Conservation (phyloP, 768 basidiomycete species). For the Rhodosporidiobolus odoratus region DNA sequence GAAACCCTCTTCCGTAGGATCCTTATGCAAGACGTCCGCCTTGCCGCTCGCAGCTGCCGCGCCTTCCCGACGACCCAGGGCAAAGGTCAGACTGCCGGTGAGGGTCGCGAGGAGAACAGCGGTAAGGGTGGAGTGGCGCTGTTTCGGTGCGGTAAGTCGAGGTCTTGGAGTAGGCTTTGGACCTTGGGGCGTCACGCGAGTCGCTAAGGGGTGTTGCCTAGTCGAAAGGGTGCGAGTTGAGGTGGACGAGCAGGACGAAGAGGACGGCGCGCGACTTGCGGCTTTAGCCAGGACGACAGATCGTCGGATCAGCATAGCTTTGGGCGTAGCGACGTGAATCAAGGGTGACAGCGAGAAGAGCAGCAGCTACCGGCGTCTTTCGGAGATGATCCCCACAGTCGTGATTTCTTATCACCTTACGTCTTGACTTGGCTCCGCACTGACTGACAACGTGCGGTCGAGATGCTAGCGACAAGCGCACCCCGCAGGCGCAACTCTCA, state of each 20-base stretch:
- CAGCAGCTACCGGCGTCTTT: too few relatives aligned
- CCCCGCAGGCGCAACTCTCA: too few relatives aligned
- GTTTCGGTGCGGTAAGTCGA: background rate
- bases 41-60: background rate
- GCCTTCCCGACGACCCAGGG: constrained; percentile 6
- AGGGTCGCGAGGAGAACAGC: constrained; percentile 33
- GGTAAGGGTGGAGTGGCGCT: constrained; percentile 5
- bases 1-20: constrained; percentile 36
- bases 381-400: too few relatives aligned
- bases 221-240: background rate
- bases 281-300: too few relatives aligned
- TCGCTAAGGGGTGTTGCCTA: constrained; percentile 32
- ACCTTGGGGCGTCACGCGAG: constrained; percentile 12
- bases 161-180: constrained; percentile 4
- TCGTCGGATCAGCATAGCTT: too few relatives aligned
- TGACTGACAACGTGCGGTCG: too few relatives aligned
- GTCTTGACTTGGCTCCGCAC: too few relatives aligned
- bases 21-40: background rate
- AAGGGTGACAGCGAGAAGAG: too few relatives aligned
- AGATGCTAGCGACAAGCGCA: too few relatives aligned
- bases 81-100: constrained; percentile 25
- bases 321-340: too few relatives aligned
- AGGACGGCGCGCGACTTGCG: too few relatives aligned
- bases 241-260: background rate
- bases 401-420: too few relatives aligned